phyloP scores from a whole-genome alignment of 768 basidiomycete species.

The Boletales sp. region DNA sequence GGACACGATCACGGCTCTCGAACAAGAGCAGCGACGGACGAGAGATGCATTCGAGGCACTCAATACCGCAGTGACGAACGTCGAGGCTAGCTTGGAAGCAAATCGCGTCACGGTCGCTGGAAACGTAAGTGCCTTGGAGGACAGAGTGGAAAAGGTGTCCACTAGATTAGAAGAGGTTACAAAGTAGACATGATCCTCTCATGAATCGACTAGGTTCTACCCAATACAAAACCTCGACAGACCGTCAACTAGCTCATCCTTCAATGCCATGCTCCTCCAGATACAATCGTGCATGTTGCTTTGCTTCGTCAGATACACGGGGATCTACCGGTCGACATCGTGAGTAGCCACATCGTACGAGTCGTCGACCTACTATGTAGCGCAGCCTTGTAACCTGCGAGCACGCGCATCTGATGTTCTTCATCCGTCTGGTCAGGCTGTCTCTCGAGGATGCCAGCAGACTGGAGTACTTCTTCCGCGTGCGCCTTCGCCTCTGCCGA shows the following conservation, averaged over 20 bases:
- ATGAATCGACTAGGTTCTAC: slow-evolving; percentile 2
- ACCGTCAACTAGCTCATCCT: background rate
- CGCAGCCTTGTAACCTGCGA: slow-evolving; percentile 57
- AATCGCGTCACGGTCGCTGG: slow-evolving; percentile 68
- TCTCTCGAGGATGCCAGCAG: slow-evolving; percentile 37
- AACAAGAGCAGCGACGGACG: slow-evolving; percentile 67
- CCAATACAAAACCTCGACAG: background rate
- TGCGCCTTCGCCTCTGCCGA: slow-evolving; percentile 50
- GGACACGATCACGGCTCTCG: slow-evolving; percentile 57
- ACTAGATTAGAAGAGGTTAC: slow-evolving; percentile 39
- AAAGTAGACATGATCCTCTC: slow-evolving; percentile 2
- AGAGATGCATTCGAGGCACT: slow-evolving; percentile 66
- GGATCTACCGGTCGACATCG: slow-evolving; percentile 32
- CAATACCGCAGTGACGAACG: slow-evolving; percentile 58
- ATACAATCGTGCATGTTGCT: slow-evolving; percentile 44
- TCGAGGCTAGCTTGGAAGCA: slow-evolving; percentile 74
- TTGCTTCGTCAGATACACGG: slow-evolving; percentile 45
- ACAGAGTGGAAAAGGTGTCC: slow-evolving; percentile 47
- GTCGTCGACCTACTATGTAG: slow-evolving; percentile 39
- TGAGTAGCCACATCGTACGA: too few species aligned
- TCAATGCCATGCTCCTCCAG: slow-evolving; percentile 30
- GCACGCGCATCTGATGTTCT: slow-evolving; percentile 43
- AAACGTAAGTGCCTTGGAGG: slow-evolving; percentile 72
- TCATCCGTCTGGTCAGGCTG: slow-evolving; percentile 30
- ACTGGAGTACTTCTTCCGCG: slow-evolving; percentile 50